Base-by-base conservation (phyloP, 2,329 filamentous ascomycete genomes). In the Dactylellina cionopaga region DNA sequence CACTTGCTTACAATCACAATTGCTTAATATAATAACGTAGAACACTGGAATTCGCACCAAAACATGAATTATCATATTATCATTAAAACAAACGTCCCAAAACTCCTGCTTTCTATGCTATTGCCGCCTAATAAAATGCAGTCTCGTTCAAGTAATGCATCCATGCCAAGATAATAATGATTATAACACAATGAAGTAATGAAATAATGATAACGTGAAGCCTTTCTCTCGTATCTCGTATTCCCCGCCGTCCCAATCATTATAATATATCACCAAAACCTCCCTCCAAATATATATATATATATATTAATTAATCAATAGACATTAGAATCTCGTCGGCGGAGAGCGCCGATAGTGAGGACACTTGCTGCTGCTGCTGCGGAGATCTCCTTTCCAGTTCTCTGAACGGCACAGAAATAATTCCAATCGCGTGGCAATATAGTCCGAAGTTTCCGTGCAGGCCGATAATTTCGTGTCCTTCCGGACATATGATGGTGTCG, bases 401-500 rank as follows among this genome's bases (percentile, higher is more conserved):
- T 19, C 22, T 29, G 33, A 64, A 72, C 17, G 68, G 68, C 15
- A 54, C 68, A 15, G 59, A 64, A n/a, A 72, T 60, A 5, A 72
- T 72, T 6, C 68, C 68, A 15, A 72, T 65, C 4, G 68, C 68
- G 10, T 72, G 68, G 24, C 59, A 65, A 33, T 72, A 72, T 11
- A 72, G 51, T 17, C 68, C 68, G 31, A 72, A 72, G 29, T 72
- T 72, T 33, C 68, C 68, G 41, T 72, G 68, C 43, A 72, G 25
- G 2, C 68, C 68, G 25, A 72, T 55, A 15, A 72, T 55, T 33
- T 72, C 68, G 22, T 72, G 59, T 24, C 59, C 68, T 25, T 72
- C 68, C 1, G 68, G 68, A 22, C 68, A 72, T 59, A 72, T 65
- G 10, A 72, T 35, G 1, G 68, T 72, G 25, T 72, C 68, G 27